phyloP scores from a whole-genome alignment of 768 basidiomycete species.

The Lactarius trivialis region DNA sequence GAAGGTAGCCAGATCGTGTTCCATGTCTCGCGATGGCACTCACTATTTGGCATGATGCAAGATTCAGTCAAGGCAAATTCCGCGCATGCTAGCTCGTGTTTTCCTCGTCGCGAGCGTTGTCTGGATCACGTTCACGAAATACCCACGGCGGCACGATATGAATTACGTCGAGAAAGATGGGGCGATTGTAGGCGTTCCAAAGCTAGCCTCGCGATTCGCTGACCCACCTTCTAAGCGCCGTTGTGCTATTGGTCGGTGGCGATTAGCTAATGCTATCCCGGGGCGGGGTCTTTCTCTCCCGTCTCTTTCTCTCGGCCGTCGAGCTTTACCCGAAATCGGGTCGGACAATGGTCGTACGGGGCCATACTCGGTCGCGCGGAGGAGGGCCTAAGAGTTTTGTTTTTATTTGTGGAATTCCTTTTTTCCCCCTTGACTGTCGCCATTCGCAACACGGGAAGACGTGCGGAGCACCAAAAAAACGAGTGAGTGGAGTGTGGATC shows the following conservation, averaged over 20 bases:
- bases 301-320: not conserved
- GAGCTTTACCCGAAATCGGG: constrained; percentile 19
- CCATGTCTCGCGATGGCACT: constrained; percentile 17
- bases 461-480: constrained; percentile 4
- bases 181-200: not conserved
- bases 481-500: constrained; percentile 11
- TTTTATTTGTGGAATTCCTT: not conserved
- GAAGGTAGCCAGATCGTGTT: constrained; percentile 14
- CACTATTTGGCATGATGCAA: constrained; percentile 20
- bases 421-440: not conserved
- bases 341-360: constrained; percentile 14
- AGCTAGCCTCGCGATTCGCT: constrained; percentile 6
- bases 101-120: not conserved
- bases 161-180: constrained; percentile 8
- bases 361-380: constrained; percentile 15
- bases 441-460: constrained; percentile 14
- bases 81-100: constrained; percentile 20
- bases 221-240: constrained; percentile 1
- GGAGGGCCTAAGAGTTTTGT: not conserved
- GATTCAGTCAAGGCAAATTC: constrained; percentile 12
- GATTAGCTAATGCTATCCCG: constrained; percentile 16
- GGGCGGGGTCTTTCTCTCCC: constrained; percentile 6
- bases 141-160: constrained; percentile 12
- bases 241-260: constrained; percentile 4
- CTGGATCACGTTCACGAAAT: not conserved